These are phyloP conservation scores for Heliamphora pulchella DNA, from an alignment of 179 eudicot genomes.

Conservation along the genomic window DNA sequence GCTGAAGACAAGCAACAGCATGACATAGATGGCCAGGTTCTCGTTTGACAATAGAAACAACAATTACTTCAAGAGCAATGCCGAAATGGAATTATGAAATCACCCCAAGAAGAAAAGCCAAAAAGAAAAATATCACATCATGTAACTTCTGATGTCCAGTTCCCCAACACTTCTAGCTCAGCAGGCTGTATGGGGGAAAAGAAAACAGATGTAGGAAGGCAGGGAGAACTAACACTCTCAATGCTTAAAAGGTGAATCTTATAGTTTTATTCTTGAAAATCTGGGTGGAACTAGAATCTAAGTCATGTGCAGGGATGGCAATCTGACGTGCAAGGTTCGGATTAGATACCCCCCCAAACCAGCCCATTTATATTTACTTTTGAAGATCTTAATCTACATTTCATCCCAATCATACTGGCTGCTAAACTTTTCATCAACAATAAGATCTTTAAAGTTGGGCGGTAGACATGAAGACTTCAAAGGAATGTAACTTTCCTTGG, in stretches of 20 bases:
- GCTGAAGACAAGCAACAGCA: slow-evolving; percentile 21
- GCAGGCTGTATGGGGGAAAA: background rate
- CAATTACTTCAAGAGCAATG: background rate
- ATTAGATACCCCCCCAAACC: background rate
- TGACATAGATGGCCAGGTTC: background rate
- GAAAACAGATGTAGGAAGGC: background rate
- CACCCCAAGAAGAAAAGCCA: background rate
- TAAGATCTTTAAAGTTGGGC: background rate
- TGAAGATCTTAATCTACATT: background rate
- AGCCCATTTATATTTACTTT: background rate
- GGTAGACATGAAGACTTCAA: background rate
- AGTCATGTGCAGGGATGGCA: background rate
- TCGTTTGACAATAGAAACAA: background rate
- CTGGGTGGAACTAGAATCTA: background rate
- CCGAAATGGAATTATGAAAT: background rate
- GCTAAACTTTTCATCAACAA: background rate
- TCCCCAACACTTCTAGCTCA: background rate
- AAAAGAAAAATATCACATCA: background rate
- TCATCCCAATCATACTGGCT: background rate
- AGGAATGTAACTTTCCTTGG: background rate
- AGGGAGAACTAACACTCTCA: background rate
- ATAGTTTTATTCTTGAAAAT: background rate
- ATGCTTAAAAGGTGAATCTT: background rate
- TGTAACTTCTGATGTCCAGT: background rate
- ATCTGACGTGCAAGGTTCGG: background rate